Evolutionary conservation across 768 basidiomycete species (phyloP).

Genomic region (Boletus rubescentipes): DNA sequence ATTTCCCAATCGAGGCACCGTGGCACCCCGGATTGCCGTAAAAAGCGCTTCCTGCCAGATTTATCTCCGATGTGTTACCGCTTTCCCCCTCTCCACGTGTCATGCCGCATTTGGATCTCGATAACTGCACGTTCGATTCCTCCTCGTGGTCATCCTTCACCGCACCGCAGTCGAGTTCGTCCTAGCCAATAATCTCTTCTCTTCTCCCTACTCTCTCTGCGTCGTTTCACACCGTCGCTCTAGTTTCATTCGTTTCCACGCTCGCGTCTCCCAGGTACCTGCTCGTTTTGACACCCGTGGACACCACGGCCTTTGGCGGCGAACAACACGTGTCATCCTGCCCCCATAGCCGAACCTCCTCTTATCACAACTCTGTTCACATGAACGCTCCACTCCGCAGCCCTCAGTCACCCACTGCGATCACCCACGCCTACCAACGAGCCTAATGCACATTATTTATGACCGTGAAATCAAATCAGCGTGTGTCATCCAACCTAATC

Average conservation of each 20-base stretch:
- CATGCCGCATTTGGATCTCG: slow-evolving; percentile 22
- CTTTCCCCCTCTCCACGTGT: slow-evolving; percentile 21
- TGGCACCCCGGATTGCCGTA: slow-evolving; percentile 33
- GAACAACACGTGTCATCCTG: slow-evolving; percentile 23
- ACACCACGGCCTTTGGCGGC: slow-evolving; percentile 17
- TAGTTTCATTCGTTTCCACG: slow-evolving; percentile 12
- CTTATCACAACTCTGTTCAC: slow-evolving; percentile 21
- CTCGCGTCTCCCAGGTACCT: slow-evolving; percentile 1
- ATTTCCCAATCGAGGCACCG: slow-evolving; percentile 20
- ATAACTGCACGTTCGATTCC: slow-evolving; percentile 12
- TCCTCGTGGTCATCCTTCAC: slow-evolving; percentile 16
- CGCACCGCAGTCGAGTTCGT: slow-evolving; percentile 23
- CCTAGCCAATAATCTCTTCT: neutral
- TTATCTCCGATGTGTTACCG: slow-evolving; percentile 26
- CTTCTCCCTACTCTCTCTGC: neutral
- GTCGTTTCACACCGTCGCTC: slow-evolving; percentile 1
- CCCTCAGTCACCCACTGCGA: neutral
- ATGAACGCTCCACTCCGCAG: slow-evolving; percentile 16
- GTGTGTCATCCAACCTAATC: slow-evolving; percentile 22
- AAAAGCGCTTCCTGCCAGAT: slow-evolving; percentile 19
- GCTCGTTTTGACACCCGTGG: slow-evolving; percentile 16
- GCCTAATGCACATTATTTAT: slow-evolving; percentile 8
- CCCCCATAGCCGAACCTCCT: slow-evolving; percentile 2
- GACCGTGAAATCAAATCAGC: slow-evolving; percentile 14
- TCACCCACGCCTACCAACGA: slow-evolving; percentile 10